phyloP scores from a whole-genome alignment of 768 basidiomycete genomes.

The Boletus fagicola region DNA sequence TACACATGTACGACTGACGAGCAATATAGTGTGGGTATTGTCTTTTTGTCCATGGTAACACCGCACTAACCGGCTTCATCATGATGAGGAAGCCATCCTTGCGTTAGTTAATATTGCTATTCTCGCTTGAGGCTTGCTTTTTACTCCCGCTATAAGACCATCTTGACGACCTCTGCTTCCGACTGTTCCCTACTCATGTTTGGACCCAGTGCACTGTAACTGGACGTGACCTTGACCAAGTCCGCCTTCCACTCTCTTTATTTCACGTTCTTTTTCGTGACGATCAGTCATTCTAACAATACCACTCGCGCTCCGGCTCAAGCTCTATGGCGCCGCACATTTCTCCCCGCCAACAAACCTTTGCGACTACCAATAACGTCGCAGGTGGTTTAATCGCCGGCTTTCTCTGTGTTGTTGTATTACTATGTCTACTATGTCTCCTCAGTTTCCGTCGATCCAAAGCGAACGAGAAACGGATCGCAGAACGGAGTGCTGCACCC shows the following conservation, averaged over 20 bases:
- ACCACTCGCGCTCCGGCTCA: not conserved
- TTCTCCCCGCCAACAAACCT: conserved; percentile 7
- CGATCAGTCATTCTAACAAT: not conserved
- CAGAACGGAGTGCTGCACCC: conserved; percentile 42
- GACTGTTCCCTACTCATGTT: conserved; percentile 5
- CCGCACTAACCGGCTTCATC: conserved; percentile 7
- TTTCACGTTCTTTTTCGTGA: conserved; percentile 9
- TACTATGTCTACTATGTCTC: conserved; percentile 33
- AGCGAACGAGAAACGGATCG: conserved; percentile 35
- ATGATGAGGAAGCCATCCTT: not conserved
- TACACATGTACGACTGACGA: not conserved
- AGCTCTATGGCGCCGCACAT: conserved; percentile 21
- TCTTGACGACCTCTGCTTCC: not conserved
- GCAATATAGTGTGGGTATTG: not conserved
- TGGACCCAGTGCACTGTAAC: not conserved
- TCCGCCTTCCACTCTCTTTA: conserved; percentile 7
- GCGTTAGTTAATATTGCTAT: conserved; percentile 1
- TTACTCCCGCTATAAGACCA: conserved; percentile 8
- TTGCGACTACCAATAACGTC: conserved; percentile 34
- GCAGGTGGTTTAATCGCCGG: conserved; percentile 43
- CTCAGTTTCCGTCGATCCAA: conserved; percentile 45
- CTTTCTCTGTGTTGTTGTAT: conserved; percentile 24
- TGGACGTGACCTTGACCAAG: not conserved
- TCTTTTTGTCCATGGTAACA: conserved; percentile 7
- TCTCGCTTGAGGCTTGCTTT: not conserved